Base-by-base conservation (phyloP, 2,329 filamentous ascomycete genomes). In the Falciphora oryzae region DNA sequence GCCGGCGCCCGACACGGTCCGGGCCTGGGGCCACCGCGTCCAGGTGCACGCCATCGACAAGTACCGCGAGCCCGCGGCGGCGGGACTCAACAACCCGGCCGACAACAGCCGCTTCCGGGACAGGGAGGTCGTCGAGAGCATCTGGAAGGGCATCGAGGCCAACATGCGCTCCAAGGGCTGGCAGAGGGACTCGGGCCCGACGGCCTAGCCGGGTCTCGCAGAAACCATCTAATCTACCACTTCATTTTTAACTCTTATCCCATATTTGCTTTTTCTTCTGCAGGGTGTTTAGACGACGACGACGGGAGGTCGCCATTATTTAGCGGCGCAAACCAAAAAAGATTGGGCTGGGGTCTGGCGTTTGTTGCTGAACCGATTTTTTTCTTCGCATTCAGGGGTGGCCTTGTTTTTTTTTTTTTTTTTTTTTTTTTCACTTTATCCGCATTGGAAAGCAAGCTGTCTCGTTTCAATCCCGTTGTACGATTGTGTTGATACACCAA, bases 121-220 rank as follows among this genome's bases (percentile, higher is more conserved):
- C 77, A 85, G 93, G 62, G 95, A 98, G 79, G 88, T 96, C 25
- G 92, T 97, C 13, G 95, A 98, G 81, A 83, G 87, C 66, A 92
- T 99, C 67, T 99, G 95, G 95, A 90, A 90, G 73, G 82, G 86
- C 5, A 90, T 99, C 68, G 95, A 98, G 81, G 84, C 83, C 69
- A 90, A 90, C 68, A 98, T 99, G 95, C 85, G 89, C 71, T 82
- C 83, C 66, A 92, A 89, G 74, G 94, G 93, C 2, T 97, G 93
- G 92, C 86, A 83, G 64, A 88, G 84, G 73, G 90, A 93, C 71
- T 85, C 84, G 8, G 86, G 88, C 13, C 88, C 89, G 2, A 75
- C 80, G 27, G 79, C 80, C 62, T 56, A 25, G 50, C 7, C 7
- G 18, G 18, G 7, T 25, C 13, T 57, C 22, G 25, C 22, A 6